Conservation (phyloP, 2,329 filamentous ascomycete species). For the Clonostachys sp. region DNA sequence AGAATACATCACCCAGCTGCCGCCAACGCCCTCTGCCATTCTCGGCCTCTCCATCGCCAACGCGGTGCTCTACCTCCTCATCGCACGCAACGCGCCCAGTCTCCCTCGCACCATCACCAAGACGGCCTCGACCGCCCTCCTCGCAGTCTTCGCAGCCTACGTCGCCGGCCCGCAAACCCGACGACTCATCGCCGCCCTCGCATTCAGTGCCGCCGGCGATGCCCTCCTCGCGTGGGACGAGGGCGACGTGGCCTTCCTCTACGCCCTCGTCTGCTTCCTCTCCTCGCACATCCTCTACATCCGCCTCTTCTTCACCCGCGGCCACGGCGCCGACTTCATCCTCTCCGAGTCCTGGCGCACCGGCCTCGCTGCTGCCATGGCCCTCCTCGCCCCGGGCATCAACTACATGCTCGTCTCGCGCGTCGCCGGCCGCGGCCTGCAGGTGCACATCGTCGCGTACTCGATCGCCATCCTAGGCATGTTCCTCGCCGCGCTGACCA, state of each 20-base stretch:
- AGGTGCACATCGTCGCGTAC: conserved; percentile 22
- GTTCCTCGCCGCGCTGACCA: conserved; percentile 19
- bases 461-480: conserved; percentile 21
- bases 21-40: not conserved
- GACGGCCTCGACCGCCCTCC: conserved; percentile 19
- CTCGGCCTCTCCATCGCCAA: not conserved
- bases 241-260: conserved; percentile 20
- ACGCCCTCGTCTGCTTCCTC: conserved; percentile 25
- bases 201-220: conserved; percentile 23
- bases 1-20: too few relatives aligned
- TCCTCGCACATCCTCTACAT: conserved; percentile 25
- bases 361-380: conserved; percentile 8
- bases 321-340: conserved; percentile 4
- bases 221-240: conserved; percentile 25
- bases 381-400: conserved; percentile 16
- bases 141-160: conserved; percentile 12
- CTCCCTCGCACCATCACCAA: conserved; percentile 19
- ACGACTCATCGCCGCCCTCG: conserved; percentile 15
- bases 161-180: conserved; percentile 8
- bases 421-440: conserved; percentile 11
- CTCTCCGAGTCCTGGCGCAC: conserved; percentile 7
- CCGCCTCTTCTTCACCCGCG: conserved; percentile 12
- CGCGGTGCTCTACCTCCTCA: conserved; percentile 9
- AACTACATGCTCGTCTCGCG: conserved; percentile 15
- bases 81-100: conserved; percentile 12